These are phyloP conservation scores for Xylaria castorea DNA, from an alignment of 495 filamentous ascomycete genomes.

Conservation along the genomic window DNA sequence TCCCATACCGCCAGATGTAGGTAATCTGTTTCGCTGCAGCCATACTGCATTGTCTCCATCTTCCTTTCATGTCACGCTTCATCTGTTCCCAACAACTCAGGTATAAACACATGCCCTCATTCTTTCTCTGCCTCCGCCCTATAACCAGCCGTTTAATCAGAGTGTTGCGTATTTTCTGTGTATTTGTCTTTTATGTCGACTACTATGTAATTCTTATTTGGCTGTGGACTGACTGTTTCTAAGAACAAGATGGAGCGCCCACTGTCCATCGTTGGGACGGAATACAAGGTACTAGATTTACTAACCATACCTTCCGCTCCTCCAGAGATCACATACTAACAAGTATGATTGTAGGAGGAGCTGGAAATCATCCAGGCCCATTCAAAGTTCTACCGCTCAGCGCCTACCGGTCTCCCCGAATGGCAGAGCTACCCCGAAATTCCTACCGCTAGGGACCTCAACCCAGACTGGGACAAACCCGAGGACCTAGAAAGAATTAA, in stretches of 20 bases:
- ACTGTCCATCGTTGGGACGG: not conserved
- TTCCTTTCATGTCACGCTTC: not conserved
- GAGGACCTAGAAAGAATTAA: conserved; percentile 43
- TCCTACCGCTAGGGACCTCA: conserved; percentile 48
- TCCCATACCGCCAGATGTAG: not conserved
- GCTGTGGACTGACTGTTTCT: not conserved
- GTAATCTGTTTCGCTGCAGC: not conserved
- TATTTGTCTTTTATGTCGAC: not conserved
- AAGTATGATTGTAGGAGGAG: conserved; percentile 27
- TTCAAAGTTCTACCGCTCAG: conserved; percentile 32
- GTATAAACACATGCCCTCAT: not conserved
- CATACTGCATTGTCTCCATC: not conserved
- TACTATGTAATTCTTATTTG: not conserved
- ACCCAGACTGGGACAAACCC: conserved; percentile 40
- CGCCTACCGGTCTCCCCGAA: conserved; percentile 30
- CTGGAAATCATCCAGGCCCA: conserved; percentile 40
- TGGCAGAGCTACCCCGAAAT: conserved; percentile 56
- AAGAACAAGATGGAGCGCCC: conserved; percentile 14
- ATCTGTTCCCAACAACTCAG: not conserved
- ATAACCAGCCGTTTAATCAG: not conserved
- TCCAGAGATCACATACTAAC: not conserved
- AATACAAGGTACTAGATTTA: not conserved
- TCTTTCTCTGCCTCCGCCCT: not conserved
- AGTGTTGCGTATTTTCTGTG: not conserved
- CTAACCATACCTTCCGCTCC: no score